Base-by-base conservation (phyloP, 2,329 filamentous ascomycete genomes). In the Didymella keratinophila region DNA sequence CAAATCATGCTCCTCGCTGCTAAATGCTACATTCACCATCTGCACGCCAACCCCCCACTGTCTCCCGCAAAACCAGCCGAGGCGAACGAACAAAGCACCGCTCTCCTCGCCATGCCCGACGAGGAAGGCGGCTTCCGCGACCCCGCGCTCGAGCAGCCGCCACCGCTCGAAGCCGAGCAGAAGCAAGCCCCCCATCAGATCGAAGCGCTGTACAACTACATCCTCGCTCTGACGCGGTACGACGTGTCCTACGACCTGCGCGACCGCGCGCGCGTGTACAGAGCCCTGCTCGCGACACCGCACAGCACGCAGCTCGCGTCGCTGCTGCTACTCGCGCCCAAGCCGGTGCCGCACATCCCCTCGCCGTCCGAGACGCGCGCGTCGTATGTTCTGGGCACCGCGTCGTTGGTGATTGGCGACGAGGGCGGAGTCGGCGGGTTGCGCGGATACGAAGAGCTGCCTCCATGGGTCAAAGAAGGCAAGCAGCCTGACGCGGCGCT, bases 231-330 rank as follows among this genome's bases (percentile, higher is more conserved):
- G 1, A 91, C 91, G 30, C 88, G 95, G 60, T 99, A 98, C 76
- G 95, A 98, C 70, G 92, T 89, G 0, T 97, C 93, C 0, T 99
- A 96, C 77, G 93, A 98, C 72, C 86, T 99, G 3, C 92, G 95
- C 63, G 95, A 98, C 74, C 90, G 95, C 23, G 89, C 93, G 2
- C 88, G 95, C 30, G 85, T 97, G 61, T 98, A 96, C 80, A 92
- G 91, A 63, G 85, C 93, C 1, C 86, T 99, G 1, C 86, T 99
- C 2, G 84, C 87, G 4, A 87, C 91, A 4, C 92, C 93, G 1
- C 82, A 83, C 2, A 87, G 86, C 8, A 90, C 87, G 0, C 92
- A 98, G 75, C 86, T 99, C 16, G 95, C 95, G 2, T 93, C 90
- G 0, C 83, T 99, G 14, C 90, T 98, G 75, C 87, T 99, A 0